phyloP scores from a whole-genome alignment of 78 protist genomes.

The Dictyostelium discoideum region DNA sequence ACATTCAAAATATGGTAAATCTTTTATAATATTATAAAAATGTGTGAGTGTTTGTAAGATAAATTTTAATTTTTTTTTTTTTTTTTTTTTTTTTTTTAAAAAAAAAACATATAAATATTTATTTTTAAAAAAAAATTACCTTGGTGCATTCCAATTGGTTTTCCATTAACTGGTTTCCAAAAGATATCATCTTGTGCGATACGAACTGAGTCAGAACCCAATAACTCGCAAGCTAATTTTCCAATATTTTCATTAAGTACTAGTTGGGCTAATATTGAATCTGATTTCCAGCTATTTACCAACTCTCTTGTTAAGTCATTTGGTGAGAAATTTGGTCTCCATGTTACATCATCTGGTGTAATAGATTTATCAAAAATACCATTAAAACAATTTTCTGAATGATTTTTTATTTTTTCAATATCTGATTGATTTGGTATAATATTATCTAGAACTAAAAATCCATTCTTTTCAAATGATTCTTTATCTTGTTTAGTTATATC shows the following conservation, averaged over 20 bases:
- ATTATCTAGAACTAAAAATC: background rate
- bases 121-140: background rate
- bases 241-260: conserved; percentile 37
- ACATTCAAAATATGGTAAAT: background rate
- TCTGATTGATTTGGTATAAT: background rate
- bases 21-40: too few species aligned
- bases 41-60: too few species aligned
- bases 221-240: background rate
- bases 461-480: background rate
- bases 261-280: background rate
- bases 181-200: conserved; percentile 25
- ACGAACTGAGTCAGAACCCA: conserved; percentile 32
- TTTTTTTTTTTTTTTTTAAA: too few species aligned
- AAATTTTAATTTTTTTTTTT: too few species aligned
- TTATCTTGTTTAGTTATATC: background rate
- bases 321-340: background rate
- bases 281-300: background rate
- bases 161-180: background rate
- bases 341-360: background rate
- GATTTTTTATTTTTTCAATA: background rate
- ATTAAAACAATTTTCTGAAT: background rate
- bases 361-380: background rate
- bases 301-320: background rate
- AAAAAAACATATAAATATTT: too few species aligned
- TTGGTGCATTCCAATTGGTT: conserved; percentile 7